phyloP scores from a whole-genome alignment of 2,329 filamentous ascomycete species.

The Aaosphaeria pasadenensis region DNA sequence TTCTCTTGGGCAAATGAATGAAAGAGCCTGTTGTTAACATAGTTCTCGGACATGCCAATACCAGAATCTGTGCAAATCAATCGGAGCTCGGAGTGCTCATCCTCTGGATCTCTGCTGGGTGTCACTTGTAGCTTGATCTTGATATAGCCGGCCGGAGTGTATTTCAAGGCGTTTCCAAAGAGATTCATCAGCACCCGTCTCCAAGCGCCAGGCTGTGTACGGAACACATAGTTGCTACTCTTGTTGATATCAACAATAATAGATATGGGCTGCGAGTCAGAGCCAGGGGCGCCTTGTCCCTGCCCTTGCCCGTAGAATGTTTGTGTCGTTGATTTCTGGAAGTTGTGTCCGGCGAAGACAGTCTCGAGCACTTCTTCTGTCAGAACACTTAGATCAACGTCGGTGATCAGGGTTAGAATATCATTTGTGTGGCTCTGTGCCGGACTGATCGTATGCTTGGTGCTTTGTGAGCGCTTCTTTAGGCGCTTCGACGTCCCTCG shows the following conservation, averaged over 20 bases:
- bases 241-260: conserved; percentile 36
- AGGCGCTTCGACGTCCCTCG: conserved; percentile 25
- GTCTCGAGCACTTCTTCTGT: conserved; percentile 37
- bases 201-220: conserved; percentile 38
- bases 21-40: conserved; percentile 34
- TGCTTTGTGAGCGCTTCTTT: conserved; percentile 27
- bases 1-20: conserved; percentile 41
- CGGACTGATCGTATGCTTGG: conserved; percentile 28
- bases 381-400: conserved; percentile 33
- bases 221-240: conserved; percentile 33
- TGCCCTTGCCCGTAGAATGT: conserved; percentile 17
- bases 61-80: conserved; percentile 37
- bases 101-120: conserved; percentile 11
- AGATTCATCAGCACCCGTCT: conserved; percentile 39
- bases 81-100: conserved; percentile 26
- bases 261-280: conserved; percentile 15
- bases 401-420: conserved; percentile 32
- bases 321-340: conserved; percentile 27
- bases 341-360: conserved; percentile 35
- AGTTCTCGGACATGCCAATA: conserved; percentile 41
- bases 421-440: conserved; percentile 30
- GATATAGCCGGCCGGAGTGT: conserved; percentile 35
- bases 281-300: conserved; percentile 6
- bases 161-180: conserved; percentile 40
- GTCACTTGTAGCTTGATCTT: conserved; percentile 34